phyloP scores from a whole-genome alignment of 768 basidiomycete species.

The Tulasnella calospora region DNA sequence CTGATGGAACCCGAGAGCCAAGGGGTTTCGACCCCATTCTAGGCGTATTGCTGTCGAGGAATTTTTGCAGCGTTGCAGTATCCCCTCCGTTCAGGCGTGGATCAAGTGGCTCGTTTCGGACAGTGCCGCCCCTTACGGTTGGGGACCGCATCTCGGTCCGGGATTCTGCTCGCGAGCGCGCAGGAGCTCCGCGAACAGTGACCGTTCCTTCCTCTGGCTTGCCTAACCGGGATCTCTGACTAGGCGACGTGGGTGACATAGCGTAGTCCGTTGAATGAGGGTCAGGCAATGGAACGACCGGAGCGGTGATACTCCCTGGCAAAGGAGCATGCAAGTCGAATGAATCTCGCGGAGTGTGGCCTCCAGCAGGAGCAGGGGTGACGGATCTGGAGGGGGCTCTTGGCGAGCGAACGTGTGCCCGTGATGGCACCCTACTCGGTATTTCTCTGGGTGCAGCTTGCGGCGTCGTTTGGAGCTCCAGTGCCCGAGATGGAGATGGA shows the following conservation, averaged over 20 bases:
- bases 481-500: background rate
- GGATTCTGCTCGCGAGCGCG: background rate
- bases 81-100: background rate
- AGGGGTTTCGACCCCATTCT: background rate
- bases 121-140: background rate
- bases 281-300: background rate
- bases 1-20: background rate
- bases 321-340: background rate
- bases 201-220: background rate
- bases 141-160: background rate
- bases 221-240: background rate
- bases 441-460: background rate
- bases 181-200: background rate
- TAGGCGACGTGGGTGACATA: background rate
- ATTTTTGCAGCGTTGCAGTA: background rate
- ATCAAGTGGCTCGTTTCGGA: background rate
- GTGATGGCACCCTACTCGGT: background rate
- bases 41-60: background rate
- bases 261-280: constrained; percentile 1
- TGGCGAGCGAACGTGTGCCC: background rate
- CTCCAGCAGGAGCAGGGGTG: background rate
- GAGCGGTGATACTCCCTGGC: background rate
- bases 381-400: background rate
- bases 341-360: background rate
- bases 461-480: background rate